These are phyloP conservation scores for Cyberlindnera bimundalis DNA, from an alignment of 805 yeast species.

Conservation along the genomic window DNA sequence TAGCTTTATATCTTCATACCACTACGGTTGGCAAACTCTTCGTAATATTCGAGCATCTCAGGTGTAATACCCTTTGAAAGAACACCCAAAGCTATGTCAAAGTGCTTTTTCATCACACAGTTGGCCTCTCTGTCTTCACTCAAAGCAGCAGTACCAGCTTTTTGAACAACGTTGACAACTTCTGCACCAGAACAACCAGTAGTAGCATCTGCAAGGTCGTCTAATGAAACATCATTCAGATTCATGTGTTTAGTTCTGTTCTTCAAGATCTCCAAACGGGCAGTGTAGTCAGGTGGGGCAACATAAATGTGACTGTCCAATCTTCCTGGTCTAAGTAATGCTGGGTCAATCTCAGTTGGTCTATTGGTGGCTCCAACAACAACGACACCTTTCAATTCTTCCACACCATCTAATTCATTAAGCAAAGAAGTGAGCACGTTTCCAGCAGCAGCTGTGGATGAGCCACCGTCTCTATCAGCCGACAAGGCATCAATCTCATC, in stretches of 20 bases:
- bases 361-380: conserved; percentile 95
- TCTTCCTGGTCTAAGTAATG: conserved; percentile 92
- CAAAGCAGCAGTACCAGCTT: conserved; percentile 92
- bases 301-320: conserved; percentile 91
- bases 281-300: conserved; percentile 82
- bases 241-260: conserved; percentile 69
- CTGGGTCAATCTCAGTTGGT: conserved; percentile 91
- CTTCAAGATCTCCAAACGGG: conserved; percentile 71
- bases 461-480: conserved; percentile 55
- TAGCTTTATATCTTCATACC: conserved; percentile 30
- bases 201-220: conserved; percentile 54
- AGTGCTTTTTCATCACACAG: conserved; percentile 61
- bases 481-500: conserved; percentile 97
- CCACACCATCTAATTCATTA: conserved; percentile 97
- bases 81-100: conserved; percentile 62
- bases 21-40: conserved; percentile 41
- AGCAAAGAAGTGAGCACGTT: conserved; percentile 87
- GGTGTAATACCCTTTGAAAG: conserved; percentile 77
- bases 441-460: conserved; percentile 65
- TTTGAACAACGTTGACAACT: conserved; percentile 86
- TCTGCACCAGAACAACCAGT: conserved; percentile 98
- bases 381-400: conserved; percentile 88
- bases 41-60: conserved; percentile 80
- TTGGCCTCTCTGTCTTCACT: conserved; percentile 65
- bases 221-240: conserved; percentile 47